Evolutionary conservation across 257 asterid species (phyloP).

Genomic region (Penstemon barbatus): DNA sequence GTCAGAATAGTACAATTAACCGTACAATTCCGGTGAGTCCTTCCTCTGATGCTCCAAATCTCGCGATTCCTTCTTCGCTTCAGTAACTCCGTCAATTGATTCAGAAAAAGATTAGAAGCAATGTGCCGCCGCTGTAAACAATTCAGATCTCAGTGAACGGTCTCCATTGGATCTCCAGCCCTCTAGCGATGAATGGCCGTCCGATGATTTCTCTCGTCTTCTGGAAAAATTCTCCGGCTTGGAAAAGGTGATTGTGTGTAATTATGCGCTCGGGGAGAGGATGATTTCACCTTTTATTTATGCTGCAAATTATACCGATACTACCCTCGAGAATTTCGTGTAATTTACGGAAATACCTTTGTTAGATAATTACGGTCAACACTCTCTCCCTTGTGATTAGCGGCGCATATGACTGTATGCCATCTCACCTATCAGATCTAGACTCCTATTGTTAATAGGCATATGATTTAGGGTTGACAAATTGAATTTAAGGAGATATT

Average conservation of each 20-base stretch:
- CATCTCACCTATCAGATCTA: too few relatives aligned
- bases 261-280: constrained; percentile 20
- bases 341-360: constrained; percentile 36
- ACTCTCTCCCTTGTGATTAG: constrained; percentile 27
- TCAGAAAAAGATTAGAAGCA: constrained; percentile 12
- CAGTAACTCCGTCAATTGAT: background rate
- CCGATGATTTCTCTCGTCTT: background rate
- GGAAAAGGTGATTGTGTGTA: constrained; percentile 18
- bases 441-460: too few relatives aligned
- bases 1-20: constrained; percentile 13
- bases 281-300: constrained; percentile 48
- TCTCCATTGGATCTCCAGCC: constrained; percentile 34
- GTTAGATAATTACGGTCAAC: constrained; percentile 48
- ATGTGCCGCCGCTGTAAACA: background rate
- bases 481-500: too few relatives aligned
- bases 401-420: constrained; percentile 29
- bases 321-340: constrained; percentile 22
- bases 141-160: background rate
- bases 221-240: constrained; percentile 27
- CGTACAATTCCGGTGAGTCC: constrained; percentile 13
- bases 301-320: constrained; percentile 32
- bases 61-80: constrained; percentile 10
- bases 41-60: constrained; percentile 35
- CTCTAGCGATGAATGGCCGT: background rate
- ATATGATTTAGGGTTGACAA: too few relatives aligned